Base-by-base conservation (phyloP, 2,329 filamentous ascomycete genomes). In the Fusarium bulbicola region DNA sequence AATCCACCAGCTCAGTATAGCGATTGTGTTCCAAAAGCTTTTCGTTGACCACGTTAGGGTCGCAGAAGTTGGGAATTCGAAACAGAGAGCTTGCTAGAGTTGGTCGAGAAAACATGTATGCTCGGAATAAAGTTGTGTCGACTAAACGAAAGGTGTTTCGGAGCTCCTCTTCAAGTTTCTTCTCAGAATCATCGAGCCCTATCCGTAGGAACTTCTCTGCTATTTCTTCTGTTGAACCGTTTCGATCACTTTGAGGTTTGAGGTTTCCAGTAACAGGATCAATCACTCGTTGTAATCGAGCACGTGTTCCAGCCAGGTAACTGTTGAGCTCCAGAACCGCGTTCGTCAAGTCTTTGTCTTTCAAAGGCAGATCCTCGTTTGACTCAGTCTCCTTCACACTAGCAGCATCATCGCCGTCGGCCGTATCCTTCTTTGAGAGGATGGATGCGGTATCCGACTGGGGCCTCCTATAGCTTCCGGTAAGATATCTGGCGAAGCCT, bases 1-100 rank as follows among this genome's bases (percentile, higher is more conserved):
- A 99, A 81, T 98, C 95, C n/a, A 99, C 95, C 4, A 99, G 86
- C 82, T 98, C 95, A 58, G 92, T 95, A 82, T 97, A 98, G 37
- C 95, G 91, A 65, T 93, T 93, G 45, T 92, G 94, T 80, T 97
- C 94, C 67, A 97, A 91, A 9, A 99, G 85, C 77, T 95, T 95
- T 81, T 97, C 93, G 79, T 97, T 96, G 28, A 99, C 95, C 6
- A 98, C 96, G 36, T 94, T 92, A 1, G 96, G 95, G 77, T 99
- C 95, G 81, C 96, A 98, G 80, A 98, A 98, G 81, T 99, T 99
- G 79, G 95, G 92, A 58, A 98, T 94, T 30, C 96, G 94, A 84
- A 99, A 98, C 1, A 99, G 88, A 1, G 95, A 94, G 5, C 93
- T 93, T 7, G 95, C 95, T 16, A 99, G 86, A 11, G 92, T 91